These are phyloP conservation scores for Pleurotus giganteus DNA, from an alignment of 768 basidiomycete species.

Conservation along the genomic window DNA sequence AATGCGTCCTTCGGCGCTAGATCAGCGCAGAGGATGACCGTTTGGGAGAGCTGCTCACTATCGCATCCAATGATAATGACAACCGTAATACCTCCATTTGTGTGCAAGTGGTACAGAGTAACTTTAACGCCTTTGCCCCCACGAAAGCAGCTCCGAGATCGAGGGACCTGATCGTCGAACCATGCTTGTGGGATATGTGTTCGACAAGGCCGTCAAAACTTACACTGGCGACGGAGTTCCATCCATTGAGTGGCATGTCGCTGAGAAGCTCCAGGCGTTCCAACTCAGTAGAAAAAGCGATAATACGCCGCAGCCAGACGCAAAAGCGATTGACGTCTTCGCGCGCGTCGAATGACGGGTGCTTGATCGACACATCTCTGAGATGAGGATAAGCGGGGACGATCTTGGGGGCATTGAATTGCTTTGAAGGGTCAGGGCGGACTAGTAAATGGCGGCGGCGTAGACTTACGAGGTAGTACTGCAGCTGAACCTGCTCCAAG, in stretches of 20 bases:
- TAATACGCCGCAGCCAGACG: conserved; percentile 34
- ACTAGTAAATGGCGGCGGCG: not conserved
- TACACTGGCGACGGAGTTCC: conserved; percentile 10
- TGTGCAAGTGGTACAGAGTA: conserved; percentile 17
- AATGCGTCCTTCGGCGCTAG: not conserved
- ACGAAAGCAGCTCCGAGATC: conserved; percentile 25
- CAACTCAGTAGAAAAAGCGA: conserved; percentile 26
- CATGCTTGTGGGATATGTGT: conserved; percentile 30
- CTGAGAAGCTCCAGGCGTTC: conserved; percentile 24
- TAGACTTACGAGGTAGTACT: conserved; percentile 49
- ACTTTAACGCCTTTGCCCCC: conserved; percentile 16
- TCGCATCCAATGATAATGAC: not conserved
- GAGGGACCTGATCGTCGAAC: conserved; percentile 25
- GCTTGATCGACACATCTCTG: conserved; percentile 29
- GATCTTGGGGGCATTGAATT: conserved; percentile 36
- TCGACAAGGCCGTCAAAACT: conserved; percentile 32
- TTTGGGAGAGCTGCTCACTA: not conserved
- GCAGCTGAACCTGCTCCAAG: conserved; percentile 38
- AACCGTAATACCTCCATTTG: conserved; percentile 18
- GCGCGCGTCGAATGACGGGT: conserved; percentile 17
- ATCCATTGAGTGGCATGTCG: not conserved
- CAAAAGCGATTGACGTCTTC: conserved; percentile 26
- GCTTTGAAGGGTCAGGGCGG: conserved; percentile 23
- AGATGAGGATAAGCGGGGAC: conserved; percentile 22
- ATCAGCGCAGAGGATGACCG: not conserved